phyloP scores from a whole-genome alignment of 139 green algal species.

The Micractinium sp. region DNA sequence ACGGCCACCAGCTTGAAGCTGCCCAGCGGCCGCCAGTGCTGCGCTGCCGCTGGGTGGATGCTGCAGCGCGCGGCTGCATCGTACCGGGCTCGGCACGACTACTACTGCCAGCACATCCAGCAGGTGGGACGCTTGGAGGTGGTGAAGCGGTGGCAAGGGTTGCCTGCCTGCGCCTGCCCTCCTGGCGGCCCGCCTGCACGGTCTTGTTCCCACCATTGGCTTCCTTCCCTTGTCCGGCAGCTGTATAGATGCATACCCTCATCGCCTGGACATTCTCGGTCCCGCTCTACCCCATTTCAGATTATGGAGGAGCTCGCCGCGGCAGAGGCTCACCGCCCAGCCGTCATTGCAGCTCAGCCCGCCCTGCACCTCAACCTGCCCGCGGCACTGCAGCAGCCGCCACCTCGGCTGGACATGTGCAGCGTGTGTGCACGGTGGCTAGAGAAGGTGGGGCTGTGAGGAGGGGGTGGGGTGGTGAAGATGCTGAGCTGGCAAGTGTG shows the following conservation, averaged over 20 bases:
- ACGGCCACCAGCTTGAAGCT: background rate
- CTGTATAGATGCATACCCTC: background rate
- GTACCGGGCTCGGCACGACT: background rate
- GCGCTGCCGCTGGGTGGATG: background rate
- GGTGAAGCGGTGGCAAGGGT: background rate
- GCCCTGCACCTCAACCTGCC: background rate
- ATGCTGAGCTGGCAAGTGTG: background rate
- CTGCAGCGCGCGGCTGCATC: background rate
- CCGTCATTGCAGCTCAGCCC: background rate
- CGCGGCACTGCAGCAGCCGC: background rate
- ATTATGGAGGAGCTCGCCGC: background rate
- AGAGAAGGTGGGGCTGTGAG: background rate
- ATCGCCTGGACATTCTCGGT: background rate
- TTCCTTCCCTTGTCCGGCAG: no score
- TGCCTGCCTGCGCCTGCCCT: no score
- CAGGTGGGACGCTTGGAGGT: background rate
- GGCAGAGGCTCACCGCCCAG: background rate
- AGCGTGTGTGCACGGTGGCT: background rate
- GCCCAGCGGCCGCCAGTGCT: background rate
- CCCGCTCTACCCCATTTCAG: background rate
- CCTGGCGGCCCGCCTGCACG: background rate
- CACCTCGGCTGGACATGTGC: background rate
- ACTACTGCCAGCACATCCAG: background rate
- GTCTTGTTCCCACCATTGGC: no score
- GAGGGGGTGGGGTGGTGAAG: background rate